phyloP scores from a whole-genome alignment of 192 early-diverging fungal species.

The Entophlyctis helioformis region DNA sequence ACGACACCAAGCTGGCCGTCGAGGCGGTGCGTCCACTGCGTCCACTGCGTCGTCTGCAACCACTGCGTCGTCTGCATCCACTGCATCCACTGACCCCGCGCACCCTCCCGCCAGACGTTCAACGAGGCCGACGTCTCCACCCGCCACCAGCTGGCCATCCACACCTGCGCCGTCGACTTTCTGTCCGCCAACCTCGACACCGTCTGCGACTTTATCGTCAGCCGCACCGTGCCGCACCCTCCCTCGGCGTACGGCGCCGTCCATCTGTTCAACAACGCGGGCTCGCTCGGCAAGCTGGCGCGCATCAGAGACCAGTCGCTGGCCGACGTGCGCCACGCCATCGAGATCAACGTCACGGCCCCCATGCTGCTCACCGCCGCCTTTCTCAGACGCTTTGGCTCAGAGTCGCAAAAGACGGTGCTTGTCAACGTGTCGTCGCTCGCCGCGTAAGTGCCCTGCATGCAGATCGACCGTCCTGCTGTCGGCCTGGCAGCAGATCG shows the following conservation, averaged over 20 bases:
- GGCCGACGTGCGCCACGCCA: slow-evolving; percentile 5
- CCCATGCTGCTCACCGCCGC: slow-evolving; percentile 18
- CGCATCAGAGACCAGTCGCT: slow-evolving; percentile 7
- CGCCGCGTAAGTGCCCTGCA: slow-evolving; percentile 11
- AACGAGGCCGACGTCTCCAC: slow-evolving; percentile 7
- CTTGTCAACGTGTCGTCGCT: slow-evolving; percentile 76
- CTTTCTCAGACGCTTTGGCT: slow-evolving; percentile 13
- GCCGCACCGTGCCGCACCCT: slow-evolving; percentile 1
- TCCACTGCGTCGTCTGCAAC: no score
- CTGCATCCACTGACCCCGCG: not conserved
- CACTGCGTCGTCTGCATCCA: not conserved
- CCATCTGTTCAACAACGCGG: slow-evolving; percentile 64
- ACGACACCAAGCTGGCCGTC: not conserved
- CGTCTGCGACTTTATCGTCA: slow-evolving; percentile 1
- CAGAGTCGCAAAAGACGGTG: not conserved
- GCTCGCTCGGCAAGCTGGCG: slow-evolving; percentile 54
- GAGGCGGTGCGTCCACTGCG: not conserved
- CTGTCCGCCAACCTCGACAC: slow-evolving; percentile 8
- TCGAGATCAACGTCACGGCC: slow-evolving; percentile 17
- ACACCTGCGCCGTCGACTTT: not conserved
- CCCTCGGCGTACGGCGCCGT: slow-evolving; percentile 1
- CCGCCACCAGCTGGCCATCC: no score
- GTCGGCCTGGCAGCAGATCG: no score
- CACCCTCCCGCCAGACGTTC: no score
- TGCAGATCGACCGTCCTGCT: not conserved